phyloP scores from a whole-genome alignment of 306 rosid species.

The Albizia julibrissin region DNA sequence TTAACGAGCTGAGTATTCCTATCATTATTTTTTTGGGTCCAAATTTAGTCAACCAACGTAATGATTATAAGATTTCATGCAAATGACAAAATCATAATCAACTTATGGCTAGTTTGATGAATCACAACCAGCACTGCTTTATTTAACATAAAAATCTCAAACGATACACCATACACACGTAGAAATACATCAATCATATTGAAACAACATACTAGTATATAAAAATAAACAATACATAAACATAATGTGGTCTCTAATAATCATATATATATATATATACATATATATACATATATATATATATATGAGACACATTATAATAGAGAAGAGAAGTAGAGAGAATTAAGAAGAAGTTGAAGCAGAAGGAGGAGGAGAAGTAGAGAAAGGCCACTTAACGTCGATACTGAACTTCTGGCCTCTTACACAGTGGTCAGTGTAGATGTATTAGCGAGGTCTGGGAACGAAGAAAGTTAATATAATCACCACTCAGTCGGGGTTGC shows the following conservation, averaged over 20 bases:
- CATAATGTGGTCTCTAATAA: too few species aligned
- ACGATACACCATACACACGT: background rate
- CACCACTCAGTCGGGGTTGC: background rate
- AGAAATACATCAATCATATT: background rate
- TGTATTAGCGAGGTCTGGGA: slow-evolving; percentile 25
- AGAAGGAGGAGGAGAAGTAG: background rate
- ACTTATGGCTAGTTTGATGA: too few species aligned
- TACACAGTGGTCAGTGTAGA: slow-evolving; percentile 40
- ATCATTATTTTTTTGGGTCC: background rate
- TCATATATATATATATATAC: too few species aligned
- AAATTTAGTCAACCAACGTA: background rate
- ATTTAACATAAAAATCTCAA: background rate
- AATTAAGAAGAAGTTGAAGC: background rate
- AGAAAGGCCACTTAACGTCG: slow-evolving; percentile 13
- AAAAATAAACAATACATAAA: too few species aligned
- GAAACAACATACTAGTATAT: too few species aligned
- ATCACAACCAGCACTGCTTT: background rate
- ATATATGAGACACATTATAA: too few species aligned
- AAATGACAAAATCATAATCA: background rate
- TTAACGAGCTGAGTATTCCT: background rate
- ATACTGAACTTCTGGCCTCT: slow-evolving; percentile 44
- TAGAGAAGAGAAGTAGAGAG: too few species aligned
- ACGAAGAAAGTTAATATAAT: background rate
- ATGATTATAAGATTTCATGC: background rate
- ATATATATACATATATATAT: too few species aligned